Percentiles rank a stretch among this genome's conserved stretches.
phyloP scores from a whole-genome alignment of 192 early-diverging fungal genomes.

The Rhizophlyctis rosea region DNA sequence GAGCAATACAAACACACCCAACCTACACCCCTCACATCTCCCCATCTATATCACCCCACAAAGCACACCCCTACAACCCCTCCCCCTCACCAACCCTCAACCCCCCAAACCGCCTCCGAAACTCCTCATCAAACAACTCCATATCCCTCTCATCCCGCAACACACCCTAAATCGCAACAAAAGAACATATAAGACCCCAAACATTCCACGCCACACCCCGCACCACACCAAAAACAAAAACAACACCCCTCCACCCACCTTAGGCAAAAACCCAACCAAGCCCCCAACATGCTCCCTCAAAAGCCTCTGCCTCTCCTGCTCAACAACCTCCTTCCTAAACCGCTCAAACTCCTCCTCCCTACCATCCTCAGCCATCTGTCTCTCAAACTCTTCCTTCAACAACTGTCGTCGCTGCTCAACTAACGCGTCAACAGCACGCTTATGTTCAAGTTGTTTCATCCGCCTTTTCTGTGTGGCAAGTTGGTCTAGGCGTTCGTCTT shows the following conservation, averaged over 20 bases:
- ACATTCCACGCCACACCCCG: not conserved
- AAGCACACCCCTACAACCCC: no score
- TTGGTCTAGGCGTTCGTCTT: constrained; percentile 58
- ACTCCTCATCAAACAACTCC: constrained; percentile 61
- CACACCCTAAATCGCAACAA: constrained; percentile 49
- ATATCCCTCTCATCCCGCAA: constrained; percentile 54
- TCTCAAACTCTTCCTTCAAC: constrained; percentile 33
- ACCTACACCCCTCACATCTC: no score
- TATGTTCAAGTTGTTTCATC: constrained; percentile 60
- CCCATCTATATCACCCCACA: no score
- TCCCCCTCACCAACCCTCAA: no score
- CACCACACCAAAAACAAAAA: not conserved
- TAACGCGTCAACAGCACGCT: constrained; percentile 53
- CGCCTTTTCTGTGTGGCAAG: constrained; percentile 49
- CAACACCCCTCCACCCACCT: constrained; percentile 28
- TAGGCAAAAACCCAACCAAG: constrained; percentile 55
- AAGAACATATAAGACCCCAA: not conserved
- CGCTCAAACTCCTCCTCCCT: constrained; percentile 44
- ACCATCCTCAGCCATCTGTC: constrained; percentile 28
- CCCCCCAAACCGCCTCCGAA: constrained; percentile 43
- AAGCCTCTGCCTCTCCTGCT: constrained; percentile 58
- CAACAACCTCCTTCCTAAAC: constrained; percentile 53
- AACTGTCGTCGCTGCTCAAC: constrained; percentile 45
- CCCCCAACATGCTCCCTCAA: constrained; percentile 58
- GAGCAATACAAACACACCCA: no score